Evolutionary conservation across 2,329 filamentous ascomycete species (phyloP), one percentile per base, ranked within the genome.

Genomic region (Tolypocladium sp.): DNA sequence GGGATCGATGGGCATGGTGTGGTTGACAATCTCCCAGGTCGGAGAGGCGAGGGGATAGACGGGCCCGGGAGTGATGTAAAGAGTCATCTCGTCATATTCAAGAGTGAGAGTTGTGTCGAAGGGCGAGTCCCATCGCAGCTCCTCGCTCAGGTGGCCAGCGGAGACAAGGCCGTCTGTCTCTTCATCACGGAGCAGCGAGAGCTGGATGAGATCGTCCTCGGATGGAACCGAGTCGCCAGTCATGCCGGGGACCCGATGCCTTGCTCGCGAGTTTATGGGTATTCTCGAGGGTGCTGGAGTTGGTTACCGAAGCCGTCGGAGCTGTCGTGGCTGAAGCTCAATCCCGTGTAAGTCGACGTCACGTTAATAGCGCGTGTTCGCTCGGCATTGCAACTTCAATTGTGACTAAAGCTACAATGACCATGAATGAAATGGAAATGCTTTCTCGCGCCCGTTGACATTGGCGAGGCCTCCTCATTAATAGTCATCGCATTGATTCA

Each of bases 181-280:
- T 22, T 70, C 66, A 57, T 70, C 66, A 13, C 66, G 66, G 20
- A 69, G 59, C 13, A 70, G 61, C 13, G 65, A 63, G 40, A 69
- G 61, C 59, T 70, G 63, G 57, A 66, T 52, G 30, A 66, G 62
- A 25, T 70, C 66, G n/a, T 70, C 66, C 8, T 68, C 67, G 38
- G 51, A 54, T 3, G 25, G 30, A 17, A 46, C 17, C 46, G 17
- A 30, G 15, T 17, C 8, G 15, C 20, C 46, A 12, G 27, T 3
- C 46, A 51, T 51, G 27, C 46, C 8, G 27, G 9, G 13, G 27
- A 12, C 8, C 2, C 17, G 2, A 4, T 33, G 6, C 6, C 3
- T 51, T 51, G 46, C 9, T 20, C 17, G 27, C 15, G 27, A 2
- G 4, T 2, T 6, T 7, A 7, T n/a, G 15, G 17, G 9, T 12